Evolutionary conservation across 2,329 filamentous ascomycete species (phyloP).

Genomic region (Fonsecaea pedrosoi): DNA sequence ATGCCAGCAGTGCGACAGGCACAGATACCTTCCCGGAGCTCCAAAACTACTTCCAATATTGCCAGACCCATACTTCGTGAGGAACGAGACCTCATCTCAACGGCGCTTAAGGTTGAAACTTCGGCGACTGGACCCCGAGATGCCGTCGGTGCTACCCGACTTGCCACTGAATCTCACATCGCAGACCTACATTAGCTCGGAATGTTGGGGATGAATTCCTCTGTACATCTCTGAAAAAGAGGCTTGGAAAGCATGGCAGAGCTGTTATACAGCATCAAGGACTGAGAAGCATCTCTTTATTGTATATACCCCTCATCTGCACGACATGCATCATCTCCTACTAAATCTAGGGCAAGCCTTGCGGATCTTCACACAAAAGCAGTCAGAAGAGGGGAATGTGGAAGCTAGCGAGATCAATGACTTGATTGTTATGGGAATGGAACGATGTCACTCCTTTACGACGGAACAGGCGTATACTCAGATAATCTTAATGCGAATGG

Average conservation of each 20-base stretch:
- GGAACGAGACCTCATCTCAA: background rate
- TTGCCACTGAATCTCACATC: background rate
- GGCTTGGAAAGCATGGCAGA: background rate
- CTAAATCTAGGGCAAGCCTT: background rate
- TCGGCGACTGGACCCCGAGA: background rate
- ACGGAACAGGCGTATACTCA: background rate
- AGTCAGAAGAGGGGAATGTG: background rate
- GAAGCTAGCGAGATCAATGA: conserved; percentile 7
- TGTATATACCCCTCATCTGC: conserved; percentile 1
- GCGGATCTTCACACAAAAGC: conserved; percentile 12
- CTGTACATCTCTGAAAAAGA: background rate
- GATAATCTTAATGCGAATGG: conserved; percentile 13
- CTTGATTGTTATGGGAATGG: background rate
- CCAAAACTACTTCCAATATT: conserved; percentile 17
- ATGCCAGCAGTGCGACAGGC: conserved; percentile 9
- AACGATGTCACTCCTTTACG: conserved; percentile 8
- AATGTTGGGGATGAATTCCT: background rate
- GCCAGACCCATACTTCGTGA: conserved; percentile 13
- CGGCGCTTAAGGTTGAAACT: background rate
- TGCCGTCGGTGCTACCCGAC: background rate
- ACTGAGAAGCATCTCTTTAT: background rate
- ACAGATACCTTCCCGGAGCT: conserved; percentile 15
- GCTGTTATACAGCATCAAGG: background rate
- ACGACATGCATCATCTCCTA: background rate
- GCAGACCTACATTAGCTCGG: background rate